Percentiles rank a stretch among this genome's conserved stretches.
phyloP scores from a whole-genome alignment of 2,329 filamentous ascomycete genomes.

The Hypoxylon sp. region DNA sequence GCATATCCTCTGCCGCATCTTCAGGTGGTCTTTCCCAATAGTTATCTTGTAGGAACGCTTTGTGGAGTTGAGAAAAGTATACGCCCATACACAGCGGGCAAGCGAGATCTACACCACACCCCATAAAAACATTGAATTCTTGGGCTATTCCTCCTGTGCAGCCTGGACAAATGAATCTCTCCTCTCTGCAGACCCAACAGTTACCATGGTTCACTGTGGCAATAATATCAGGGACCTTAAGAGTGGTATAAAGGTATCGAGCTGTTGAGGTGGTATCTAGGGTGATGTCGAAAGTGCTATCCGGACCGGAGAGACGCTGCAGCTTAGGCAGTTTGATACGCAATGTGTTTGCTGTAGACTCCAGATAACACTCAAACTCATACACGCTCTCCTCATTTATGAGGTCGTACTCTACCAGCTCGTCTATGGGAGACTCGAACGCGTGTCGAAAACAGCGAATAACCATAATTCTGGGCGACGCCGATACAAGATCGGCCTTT shows the following conservation, averaged over 20 bases:
- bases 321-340: conserved; percentile 8
- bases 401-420: neutral
- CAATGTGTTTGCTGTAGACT: conserved; percentile 1
- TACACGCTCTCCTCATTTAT: neutral
- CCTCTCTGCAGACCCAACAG: conserved; percentile 10
- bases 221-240: conserved; percentile 20
- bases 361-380: conserved; percentile 18
- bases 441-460: conserved; percentile 25
- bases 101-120: conserved; percentile 24
- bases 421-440: conserved; percentile 9
- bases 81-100: conserved; percentile 30
- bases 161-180: conserved; percentile 24
- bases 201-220: neutral
- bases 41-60: neutral
- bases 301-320: conserved; percentile 9
- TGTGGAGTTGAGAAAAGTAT: conserved; percentile 10
- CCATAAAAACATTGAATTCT: conserved; percentile 15
- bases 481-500: conserved; percentile 11
- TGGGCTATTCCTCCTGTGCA: conserved; percentile 15
- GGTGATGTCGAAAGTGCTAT: conserved; percentile 19
- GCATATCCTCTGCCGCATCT: conserved; percentile 7
- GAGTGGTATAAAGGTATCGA: conserved; percentile 14
- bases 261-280: conserved; percentile 14
- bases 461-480: conserved; percentile 12
- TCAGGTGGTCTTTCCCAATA: neutral